phyloP scores from a whole-genome alignment of 768 basidiomycete genomes.

The Phlebiopsis gigantea region DNA sequence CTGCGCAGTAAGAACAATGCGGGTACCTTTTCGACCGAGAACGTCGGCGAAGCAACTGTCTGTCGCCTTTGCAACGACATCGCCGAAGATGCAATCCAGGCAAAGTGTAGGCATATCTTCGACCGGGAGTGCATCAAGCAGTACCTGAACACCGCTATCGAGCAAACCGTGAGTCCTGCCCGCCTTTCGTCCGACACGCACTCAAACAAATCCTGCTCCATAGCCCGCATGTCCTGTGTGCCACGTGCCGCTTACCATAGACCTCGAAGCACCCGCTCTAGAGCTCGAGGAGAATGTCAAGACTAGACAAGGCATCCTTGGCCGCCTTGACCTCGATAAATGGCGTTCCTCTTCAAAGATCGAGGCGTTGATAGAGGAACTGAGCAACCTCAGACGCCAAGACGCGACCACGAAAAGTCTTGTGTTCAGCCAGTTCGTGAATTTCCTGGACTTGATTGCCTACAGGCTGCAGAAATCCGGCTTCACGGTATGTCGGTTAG shows the following conservation, averaged over 20 bases:
- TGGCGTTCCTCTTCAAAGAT: constrained; percentile 98
- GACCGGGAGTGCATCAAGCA: constrained; percentile 95
- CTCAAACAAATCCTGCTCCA: not conserved
- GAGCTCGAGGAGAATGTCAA: constrained; percentile 63
- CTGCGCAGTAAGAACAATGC: constrained; percentile 80
- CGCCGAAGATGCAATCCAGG: constrained; percentile 94
- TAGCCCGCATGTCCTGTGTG: constrained; percentile 95
- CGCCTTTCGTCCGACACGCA: not conserved
- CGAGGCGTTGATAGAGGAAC: constrained; percentile 92
- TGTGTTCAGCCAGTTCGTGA: constrained; percentile 95
- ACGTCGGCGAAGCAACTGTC: constrained; percentile 70
- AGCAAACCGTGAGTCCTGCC: constrained; percentile 45
- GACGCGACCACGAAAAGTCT: constrained; percentile 94
- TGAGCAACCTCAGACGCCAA: constrained; percentile 75
- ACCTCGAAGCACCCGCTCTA: constrained; percentile 89
- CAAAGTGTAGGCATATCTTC: constrained; percentile 91
- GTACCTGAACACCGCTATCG: constrained; percentile 74
- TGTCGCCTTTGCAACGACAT: constrained; percentile 96
- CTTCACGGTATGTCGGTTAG: constrained; percentile 57
- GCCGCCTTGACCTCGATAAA: constrained; percentile 78
- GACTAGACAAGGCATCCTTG: constrained; percentile 86
- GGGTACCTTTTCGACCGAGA: constrained; percentile 50
- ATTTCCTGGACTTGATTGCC: constrained; percentile 89
- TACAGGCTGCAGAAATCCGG: constrained; percentile 89
- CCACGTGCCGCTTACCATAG: constrained; percentile 87